phyloP scores from a whole-genome alignment of 306 rosid genomes.

The Cucurbita pepo region DNA sequence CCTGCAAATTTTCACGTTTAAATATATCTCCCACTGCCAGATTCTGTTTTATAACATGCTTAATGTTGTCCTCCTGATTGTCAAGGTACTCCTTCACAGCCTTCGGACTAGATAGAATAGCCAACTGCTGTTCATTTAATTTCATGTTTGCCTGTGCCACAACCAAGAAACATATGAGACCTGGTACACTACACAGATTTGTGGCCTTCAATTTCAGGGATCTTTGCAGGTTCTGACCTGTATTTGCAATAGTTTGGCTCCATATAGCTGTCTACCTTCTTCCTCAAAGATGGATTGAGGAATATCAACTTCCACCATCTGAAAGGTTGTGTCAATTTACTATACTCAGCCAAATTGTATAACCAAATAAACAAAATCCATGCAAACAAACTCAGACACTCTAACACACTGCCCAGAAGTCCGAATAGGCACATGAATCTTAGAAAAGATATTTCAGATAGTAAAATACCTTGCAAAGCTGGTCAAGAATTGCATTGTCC shows the following conservation, averaged over 20 bases:
- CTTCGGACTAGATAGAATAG: slow-evolving; percentile 67
- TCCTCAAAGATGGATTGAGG: slow-evolving; percentile 86
- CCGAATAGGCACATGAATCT: neutral
- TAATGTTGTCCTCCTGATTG: slow-evolving; percentile 68
- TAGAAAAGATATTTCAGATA: slow-evolving; percentile 4
- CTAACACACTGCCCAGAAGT: neutral
- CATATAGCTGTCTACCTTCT: slow-evolving; percentile 92
- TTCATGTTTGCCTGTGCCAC: slow-evolving; percentile 52
- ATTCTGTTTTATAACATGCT: slow-evolving; percentile 65
- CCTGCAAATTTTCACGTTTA: slow-evolving; percentile 83
- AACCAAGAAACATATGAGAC: slow-evolving; percentile 7
- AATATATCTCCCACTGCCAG: slow-evolving; percentile 94
- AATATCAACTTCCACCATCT: slow-evolving; percentile 80
- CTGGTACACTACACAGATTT: neutral
- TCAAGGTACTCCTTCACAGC: slow-evolving; percentile 77
- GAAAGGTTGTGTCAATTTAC: slow-evolving; percentile 12
- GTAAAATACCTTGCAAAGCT: slow-evolving; percentile 52
- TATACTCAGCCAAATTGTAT: neutral
- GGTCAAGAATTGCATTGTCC: slow-evolving; percentile 74
- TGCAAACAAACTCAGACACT: neutral
- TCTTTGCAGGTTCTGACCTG: slow-evolving; percentile 37
- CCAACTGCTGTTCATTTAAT: slow-evolving; percentile 64
- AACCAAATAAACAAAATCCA: neutral
- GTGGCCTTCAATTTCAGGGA: neutral
- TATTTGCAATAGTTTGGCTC: slow-evolving; percentile 67